Conservation (phyloP, 1,139 yeast species). For the Meyerozyma elateridarum region DNA sequence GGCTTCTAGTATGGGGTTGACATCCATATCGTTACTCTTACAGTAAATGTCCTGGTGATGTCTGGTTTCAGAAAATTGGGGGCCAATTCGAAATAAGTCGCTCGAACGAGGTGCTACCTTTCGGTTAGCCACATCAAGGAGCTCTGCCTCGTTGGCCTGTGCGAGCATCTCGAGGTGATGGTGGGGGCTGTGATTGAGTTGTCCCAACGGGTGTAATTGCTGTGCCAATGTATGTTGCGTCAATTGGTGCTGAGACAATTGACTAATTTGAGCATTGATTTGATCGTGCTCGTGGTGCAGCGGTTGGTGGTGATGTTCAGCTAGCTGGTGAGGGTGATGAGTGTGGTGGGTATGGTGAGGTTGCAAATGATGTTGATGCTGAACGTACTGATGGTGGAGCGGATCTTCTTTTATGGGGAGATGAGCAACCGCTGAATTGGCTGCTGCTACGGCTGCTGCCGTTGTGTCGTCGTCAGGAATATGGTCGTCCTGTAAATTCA, state of each 20-base stretch:
- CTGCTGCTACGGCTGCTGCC: conserved; percentile 5
- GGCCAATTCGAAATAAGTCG: conserved; percentile 40
- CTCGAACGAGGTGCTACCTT: conserved; percentile 45
- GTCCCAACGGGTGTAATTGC: conserved; percentile 2
- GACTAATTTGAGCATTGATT: conserved; percentile 3
- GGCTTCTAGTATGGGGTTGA: conserved; percentile 32
- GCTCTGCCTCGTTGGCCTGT: conserved; percentile 28
- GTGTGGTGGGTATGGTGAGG: conserved; percentile 4
- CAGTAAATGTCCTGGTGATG: conserved; percentile 38
- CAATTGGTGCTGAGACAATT: conserved; percentile 3
- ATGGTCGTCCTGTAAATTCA: conserved; percentile 4
- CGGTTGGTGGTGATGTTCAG: conserved; percentile 3
- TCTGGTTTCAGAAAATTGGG: conserved; percentile 35
- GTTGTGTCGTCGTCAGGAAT: conserved; percentile 5
- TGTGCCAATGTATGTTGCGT: conserved; percentile 3
- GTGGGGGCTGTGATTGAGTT: conserved; percentile 4
- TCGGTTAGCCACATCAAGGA: conserved; percentile 24
- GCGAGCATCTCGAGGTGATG: conserved; percentile 29
- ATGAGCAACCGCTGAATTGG: background rate
- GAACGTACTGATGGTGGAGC: conserved; percentile 1
- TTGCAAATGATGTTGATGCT: conserved; percentile 3
- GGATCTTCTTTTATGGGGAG: conserved; percentile 1
- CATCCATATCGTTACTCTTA: conserved; percentile 28
- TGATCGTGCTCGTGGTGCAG: conserved; percentile 6
- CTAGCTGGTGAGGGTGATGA: conserved; percentile 2